These are phyloP conservation scores for Eleusine coracana DNA, from an alignment of 176 grass and related monocot species.

Conservation along the genomic window DNA sequence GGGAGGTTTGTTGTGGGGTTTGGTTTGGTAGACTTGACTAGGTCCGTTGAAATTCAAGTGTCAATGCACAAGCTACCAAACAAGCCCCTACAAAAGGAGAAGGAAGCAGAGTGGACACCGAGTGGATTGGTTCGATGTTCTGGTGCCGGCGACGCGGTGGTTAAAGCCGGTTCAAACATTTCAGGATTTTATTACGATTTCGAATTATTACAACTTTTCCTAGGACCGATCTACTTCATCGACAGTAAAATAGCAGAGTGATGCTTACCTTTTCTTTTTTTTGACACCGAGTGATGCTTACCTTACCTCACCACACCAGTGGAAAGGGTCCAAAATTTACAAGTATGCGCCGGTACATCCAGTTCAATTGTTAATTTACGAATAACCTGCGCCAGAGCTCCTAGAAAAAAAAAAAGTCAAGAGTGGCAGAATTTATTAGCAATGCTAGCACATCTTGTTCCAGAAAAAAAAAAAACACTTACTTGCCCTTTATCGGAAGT, in stretches of 20 bases:
- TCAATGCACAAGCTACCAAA: conserved; percentile 32
- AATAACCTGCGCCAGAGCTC: background rate
- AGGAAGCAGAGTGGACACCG: too few relatives aligned
- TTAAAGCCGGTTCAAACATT: background rate
- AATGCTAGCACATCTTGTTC: background rate
- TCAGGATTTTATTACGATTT: background rate
- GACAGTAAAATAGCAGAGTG: background rate
- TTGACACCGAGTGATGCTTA: too few relatives aligned
- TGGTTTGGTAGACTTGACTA: conserved; percentile 50
- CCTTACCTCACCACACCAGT: background rate
- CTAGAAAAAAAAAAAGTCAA: background rate
- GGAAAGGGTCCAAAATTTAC: background rate
- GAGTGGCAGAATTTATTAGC: background rate
- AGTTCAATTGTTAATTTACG: background rate
- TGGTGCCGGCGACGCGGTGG: too few relatives aligned
- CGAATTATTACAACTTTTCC: background rate
- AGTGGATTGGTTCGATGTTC: background rate
- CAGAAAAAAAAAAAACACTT: too few relatives aligned
- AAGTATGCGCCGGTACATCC: background rate
- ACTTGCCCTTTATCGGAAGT: background rate
- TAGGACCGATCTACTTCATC: background rate
- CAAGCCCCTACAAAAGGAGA: background rate
- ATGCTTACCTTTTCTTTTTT: too few relatives aligned
- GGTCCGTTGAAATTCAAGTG: conserved; percentile 58
- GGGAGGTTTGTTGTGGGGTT: background rate